Conservation (phyloP, 805 yeast species). For the Kluyveromyces aestuarii region DNA sequence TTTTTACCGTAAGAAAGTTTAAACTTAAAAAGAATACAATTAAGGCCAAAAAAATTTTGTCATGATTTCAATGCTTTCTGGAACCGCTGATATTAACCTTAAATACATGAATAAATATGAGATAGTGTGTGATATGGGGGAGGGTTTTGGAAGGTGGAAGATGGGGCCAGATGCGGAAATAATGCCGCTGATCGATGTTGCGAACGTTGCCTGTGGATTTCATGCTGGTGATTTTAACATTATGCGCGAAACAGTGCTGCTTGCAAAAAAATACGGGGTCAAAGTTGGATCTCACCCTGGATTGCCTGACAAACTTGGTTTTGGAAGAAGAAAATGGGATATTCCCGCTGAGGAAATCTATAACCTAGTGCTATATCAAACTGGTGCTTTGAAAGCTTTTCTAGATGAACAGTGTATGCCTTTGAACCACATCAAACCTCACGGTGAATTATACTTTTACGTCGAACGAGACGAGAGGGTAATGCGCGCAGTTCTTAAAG, state of each 20-base stretch:
- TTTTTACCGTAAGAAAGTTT: too few species aligned
- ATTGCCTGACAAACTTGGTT: conserved; percentile 31
- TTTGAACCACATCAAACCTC: conserved; percentile 29
- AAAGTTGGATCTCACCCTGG: conserved; percentile 35
- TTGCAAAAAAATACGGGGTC: conserved; percentile 30
- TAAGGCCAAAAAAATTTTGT: too few species aligned
- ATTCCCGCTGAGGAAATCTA: conserved; percentile 32
- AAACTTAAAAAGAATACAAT: too few species aligned
- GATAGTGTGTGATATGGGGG: too few species aligned
- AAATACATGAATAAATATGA: too few species aligned
- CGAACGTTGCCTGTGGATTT: conserved; percentile 35
- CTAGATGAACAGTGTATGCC: too few species aligned
- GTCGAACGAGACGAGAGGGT: conserved; percentile 30
- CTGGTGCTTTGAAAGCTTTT: too few species aligned
- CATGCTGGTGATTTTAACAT: conserved; percentile 34
- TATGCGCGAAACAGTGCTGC: conserved; percentile 28
- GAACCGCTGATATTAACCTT: too few species aligned
- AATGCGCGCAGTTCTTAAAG: conserved; percentile 30
- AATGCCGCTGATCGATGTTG: conserved; percentile 32
- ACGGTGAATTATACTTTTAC: conserved; percentile 33
- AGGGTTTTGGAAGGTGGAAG: background rate
- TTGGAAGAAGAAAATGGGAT: conserved; percentile 32
- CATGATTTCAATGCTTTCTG: too few species aligned
- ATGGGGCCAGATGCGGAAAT: conserved; percentile 34
- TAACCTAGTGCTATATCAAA: conserved; percentile 25